Evolutionary conservation across 2,329 filamentous ascomycete genomes (phyloP), one percentile per base, ranked within the genome.

Genomic region (Aspergillus pseudoterreus): DNA sequence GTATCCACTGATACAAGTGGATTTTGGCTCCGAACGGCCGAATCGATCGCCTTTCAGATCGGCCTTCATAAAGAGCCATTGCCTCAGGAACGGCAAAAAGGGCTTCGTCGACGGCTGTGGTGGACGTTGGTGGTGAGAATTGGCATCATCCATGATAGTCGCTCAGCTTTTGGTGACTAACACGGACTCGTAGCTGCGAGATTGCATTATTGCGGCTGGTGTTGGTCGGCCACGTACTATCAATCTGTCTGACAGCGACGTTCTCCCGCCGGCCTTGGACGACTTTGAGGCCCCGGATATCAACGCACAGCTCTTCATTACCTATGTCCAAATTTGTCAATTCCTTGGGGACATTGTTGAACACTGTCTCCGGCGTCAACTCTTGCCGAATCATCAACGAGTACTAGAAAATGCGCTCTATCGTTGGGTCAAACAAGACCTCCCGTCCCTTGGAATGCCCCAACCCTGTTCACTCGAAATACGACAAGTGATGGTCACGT

Each of bases 1-100:
- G 63, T 72, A 5, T 71, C 69, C 1, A 63, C 72, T 0, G 70
- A 75, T 45, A 74, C 71, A 0, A 74, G 72, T 50, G 66, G 67
- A 4, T 75, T 74, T 45, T 75, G 72, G 72, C 63, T 74, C 27
- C 64, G 71, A 10, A 69, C 71, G 2, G 71, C 70, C n/a, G 66
- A 68, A 6, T 69, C 71, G 2, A 63, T 75, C 52, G 71, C 72
- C 0, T 73, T 73, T 57, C 72, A 75, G 51, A 64, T 74, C 35
- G 72, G 72, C 2, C 56, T 75, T n/a, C 72, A 75, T 50, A 66
- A 71, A 30, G 71, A 75, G 41, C 71, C 72, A 4, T 65, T 58
- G 1, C 60, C 60, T 3, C 68, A 68, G 47, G 52, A 60, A 39
- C 56, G 57, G 22, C 65, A 74, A 50, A 64, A 67, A 10, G 35